Evolutionary conservation across 768 basidiomycete genomes (phyloP).

Genomic region (Amylocystis lapponica): DNA sequence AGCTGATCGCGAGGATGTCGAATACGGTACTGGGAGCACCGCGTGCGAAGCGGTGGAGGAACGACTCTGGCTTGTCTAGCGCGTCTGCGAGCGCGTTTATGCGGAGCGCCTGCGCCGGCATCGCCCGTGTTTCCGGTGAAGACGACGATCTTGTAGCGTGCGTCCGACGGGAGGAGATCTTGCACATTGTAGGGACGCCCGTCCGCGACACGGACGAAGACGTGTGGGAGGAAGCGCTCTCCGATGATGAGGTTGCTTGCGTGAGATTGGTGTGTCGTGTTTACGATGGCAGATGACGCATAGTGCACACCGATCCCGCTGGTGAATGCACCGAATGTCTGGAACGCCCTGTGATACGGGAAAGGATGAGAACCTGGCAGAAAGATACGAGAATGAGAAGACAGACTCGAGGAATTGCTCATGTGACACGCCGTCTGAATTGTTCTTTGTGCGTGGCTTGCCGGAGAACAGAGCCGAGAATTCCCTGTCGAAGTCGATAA

Average conservation of each 20-base stretch:
- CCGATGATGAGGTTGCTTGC: slow-evolving; percentile 40
- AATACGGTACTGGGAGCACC: slow-evolving; percentile 2
- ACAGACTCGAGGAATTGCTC: slow-evolving; percentile 41
- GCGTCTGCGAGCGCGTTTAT: slow-evolving; percentile 16
- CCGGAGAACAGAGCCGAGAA: slow-evolving; percentile 49
- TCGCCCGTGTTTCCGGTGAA: slow-evolving; percentile 36
- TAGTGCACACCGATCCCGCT: slow-evolving; percentile 50
- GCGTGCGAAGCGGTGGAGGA: slow-evolving; percentile 11
- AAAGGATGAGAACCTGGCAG: not conserved
- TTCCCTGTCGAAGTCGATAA: slow-evolving; percentile 48
- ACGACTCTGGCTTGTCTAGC: slow-evolving; percentile 11
- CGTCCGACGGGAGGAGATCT: slow-evolving; percentile 42
- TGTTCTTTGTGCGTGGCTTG: slow-evolving; percentile 37
- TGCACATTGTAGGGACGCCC: slow-evolving; percentile 42
- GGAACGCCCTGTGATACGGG: slow-evolving; percentile 31
- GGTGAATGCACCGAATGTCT: slow-evolving; percentile 39
- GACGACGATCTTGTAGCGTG: slow-evolving; percentile 43
- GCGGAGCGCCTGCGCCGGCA: slow-evolving; percentile 12
- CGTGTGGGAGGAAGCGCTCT: slow-evolving; percentile 45
- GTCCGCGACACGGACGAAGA: slow-evolving; percentile 42
- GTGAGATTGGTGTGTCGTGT: slow-evolving; percentile 28
- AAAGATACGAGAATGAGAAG: not conserved
- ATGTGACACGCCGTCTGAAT: slow-evolving; percentile 42
- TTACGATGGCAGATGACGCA: slow-evolving; percentile 32
- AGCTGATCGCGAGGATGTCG: slow-evolving; percentile 12